Conservation (phyloP, 2,329 filamentous ascomycete genomes). For the Pezicula rhizophila region DNA sequence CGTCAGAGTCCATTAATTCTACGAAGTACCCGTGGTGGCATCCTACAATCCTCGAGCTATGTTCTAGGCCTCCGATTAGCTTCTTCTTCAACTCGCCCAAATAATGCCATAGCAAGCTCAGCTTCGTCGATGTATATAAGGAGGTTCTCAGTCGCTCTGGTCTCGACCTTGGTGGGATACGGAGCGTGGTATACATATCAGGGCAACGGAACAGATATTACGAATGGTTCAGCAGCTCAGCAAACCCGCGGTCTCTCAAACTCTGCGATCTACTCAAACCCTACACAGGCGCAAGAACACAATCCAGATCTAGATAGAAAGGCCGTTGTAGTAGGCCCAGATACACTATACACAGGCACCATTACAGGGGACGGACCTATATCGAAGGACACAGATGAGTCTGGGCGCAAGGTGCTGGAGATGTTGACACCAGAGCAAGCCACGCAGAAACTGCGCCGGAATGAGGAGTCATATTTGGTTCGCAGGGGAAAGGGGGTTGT, state of each 20-base stretch:
- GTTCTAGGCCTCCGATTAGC: conserved; percentile 39
- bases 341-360: conserved; percentile 82
- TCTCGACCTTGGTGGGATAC: conserved; percentile 64
- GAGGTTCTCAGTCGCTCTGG: conserved; percentile 58
- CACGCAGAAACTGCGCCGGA: conserved; percentile 78
- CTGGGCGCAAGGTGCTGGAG: conserved; percentile 80
- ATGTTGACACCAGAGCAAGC: conserved; percentile 96
- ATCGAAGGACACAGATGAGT: conserved; percentile 80
- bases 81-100: conserved; percentile 28
- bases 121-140: conserved; percentile 67
- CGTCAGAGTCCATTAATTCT: conserved; percentile 55
- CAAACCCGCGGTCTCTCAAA: conserved; percentile 24
- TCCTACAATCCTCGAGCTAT: conserved; percentile 32
- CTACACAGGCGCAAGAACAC: conserved; percentile 8
- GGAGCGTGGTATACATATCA: conserved; percentile 72
- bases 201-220: conserved; percentile 21
- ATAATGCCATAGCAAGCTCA: conserved; percentile 27
- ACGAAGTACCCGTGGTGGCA: conserved; percentile 42
- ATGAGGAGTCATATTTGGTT: conserved; percentile 87
- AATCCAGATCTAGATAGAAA: conserved; percentile 47
- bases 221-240: conserved; percentile 9
- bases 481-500: conserved; percentile 86
- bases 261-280: conserved; percentile 15
- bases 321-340: conserved; percentile 82
- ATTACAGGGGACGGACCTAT: conserved; percentile 82